These are phyloP conservation scores for Calcarisporium arbuscula DNA, from an alignment of 2,329 filamentous ascomycete genomes.

Conservation along the genomic window DNA sequence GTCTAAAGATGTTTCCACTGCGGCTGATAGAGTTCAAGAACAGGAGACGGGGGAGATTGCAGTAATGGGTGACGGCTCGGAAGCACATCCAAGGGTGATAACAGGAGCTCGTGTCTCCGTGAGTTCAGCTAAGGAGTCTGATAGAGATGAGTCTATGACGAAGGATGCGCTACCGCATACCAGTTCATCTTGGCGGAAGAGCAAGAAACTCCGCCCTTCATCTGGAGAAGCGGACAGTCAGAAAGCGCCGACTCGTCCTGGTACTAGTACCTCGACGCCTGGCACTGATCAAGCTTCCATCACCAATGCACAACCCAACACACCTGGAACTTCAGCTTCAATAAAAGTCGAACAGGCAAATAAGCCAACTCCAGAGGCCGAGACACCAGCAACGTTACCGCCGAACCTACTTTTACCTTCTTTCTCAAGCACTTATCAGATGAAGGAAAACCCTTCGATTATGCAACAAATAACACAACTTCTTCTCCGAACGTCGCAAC, in stretches of 20 bases:
- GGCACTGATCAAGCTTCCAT: slow-evolving; percentile 3
- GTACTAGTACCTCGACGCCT: no score
- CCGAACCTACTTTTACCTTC: slow-evolving; percentile 64
- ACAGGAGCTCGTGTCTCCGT: slow-evolving; percentile 36
- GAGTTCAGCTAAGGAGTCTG: slow-evolving; percentile 26
- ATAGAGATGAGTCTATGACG: slow-evolving; percentile 18
- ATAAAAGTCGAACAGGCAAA: slow-evolving; percentile 10
- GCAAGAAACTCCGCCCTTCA: slow-evolving; percentile 39
- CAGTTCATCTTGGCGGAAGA: slow-evolving; percentile 32
- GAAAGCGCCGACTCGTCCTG: slow-evolving; percentile 9
- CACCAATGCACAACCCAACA: not conserved
- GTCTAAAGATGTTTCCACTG: slow-evolving; percentile 52
- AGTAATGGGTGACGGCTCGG: slow-evolving; percentile 49
- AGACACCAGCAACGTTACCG: slow-evolving; percentile 30
- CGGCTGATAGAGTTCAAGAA: slow-evolving; percentile 20
- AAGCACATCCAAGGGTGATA: slow-evolving; percentile 46
- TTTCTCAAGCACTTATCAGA: slow-evolving; percentile 61
- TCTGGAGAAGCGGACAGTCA: slow-evolving; percentile 33
- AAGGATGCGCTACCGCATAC: slow-evolving; percentile 22
- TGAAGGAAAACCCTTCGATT: slow-evolving; percentile 63
- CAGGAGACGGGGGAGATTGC: slow-evolving; percentile 48
- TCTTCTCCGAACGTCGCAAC: slow-evolving; percentile 48
- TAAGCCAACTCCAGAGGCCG: slow-evolving; percentile 15
- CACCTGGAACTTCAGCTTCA: no score
- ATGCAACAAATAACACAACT: slow-evolving; percentile 59